Base-by-base conservation (phyloP, 75 land plant species). In the Picea glauca region DNA sequence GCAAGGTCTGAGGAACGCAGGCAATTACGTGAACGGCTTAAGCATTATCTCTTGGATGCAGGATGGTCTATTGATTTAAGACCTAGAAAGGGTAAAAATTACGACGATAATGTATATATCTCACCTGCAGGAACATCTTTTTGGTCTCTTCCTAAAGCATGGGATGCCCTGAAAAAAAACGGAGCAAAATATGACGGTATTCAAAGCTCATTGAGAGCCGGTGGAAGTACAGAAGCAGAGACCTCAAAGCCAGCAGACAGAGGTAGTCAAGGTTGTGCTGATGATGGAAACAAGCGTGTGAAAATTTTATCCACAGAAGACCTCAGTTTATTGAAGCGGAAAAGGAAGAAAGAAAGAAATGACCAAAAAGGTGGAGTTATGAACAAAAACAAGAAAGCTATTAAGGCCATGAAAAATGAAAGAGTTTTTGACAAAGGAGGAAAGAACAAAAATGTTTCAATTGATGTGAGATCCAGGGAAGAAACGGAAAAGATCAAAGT, bases 51-150 rank as follows among this genome's bases (percentile, higher is more conserved):
- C 61, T 8, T 85, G 60, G 65, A 62, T 33, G 91, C 88, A 21
- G 95, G 93, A 15, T 91, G 93, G 93, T 89, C 38, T 18, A 87
- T 91, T 64, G 88, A 93, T 3, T 70, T 82, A 60, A 78, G 89
- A 76, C 93, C 87, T 1, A 87, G 95, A 76, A 79, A 3, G 54
- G 77, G 77, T 23, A 91, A 74, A 76, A 79, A 82, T 12, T 77
- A 32, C 18, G 80, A 70, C 12, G 83, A 81, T 15, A 64, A 58
- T 67, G 58, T 77, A 20, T 81, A 81, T 43, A 57, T 77, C 17
- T 78, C 83, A 58, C 83, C 83, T 33, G 5, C 62, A n/a, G 83
- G 83, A 14, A 38, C 79, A 38, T 78, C 74, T 66, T 78, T 65
- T 46, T 68, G 54, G 56, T 81, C 83, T 8, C 80, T 81, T 81